These are phyloP conservation scores for Hymenoscyphus infarciens DNA, from an alignment of 2,329 filamentous ascomycete genomes.

Conservation along the genomic window DNA sequence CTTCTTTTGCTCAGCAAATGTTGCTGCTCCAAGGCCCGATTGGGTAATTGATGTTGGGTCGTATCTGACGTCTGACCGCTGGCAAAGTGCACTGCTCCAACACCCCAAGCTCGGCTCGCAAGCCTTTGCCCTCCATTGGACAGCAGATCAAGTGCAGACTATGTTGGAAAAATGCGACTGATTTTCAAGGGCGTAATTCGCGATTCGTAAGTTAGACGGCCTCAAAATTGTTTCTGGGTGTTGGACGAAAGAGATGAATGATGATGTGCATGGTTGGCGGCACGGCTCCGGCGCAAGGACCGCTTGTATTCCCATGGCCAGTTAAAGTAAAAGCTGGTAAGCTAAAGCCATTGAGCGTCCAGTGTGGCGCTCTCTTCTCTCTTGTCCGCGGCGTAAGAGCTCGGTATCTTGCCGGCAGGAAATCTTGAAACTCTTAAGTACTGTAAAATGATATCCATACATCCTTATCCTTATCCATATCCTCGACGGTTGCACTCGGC, in stretches of 20 bases:
- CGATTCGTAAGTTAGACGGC: not conserved
- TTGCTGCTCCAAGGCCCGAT: not conserved
- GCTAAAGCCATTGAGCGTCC: conserved; percentile 14
- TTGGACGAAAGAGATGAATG: conserved; percentile 4
- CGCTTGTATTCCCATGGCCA: conserved; percentile 13
- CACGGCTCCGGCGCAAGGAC: conserved; percentile 15
- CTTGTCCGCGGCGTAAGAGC: conserved; percentile 13
- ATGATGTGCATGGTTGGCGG: conserved; percentile 26
- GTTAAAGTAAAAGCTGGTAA: conserved; percentile 10
- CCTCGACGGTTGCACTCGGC: conserved; percentile 20
- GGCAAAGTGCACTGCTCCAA: not conserved
- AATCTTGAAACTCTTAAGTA: conserved; percentile 26
- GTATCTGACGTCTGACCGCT: not conserved
- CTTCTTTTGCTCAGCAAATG: not conserved
- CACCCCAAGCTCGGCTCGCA: not conserved
- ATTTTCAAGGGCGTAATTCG: not conserved
- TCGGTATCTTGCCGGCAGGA: conserved; percentile 12
- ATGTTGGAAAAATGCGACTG: not conserved
- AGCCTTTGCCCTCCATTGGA: no score
- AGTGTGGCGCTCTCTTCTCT: conserved; percentile 12
- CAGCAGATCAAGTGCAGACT: not conserved
- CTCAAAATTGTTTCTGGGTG: not conserved
- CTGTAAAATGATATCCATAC: no score
- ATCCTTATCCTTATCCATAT: conserved; percentile 22
- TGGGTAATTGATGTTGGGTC: not conserved